Conservation (phyloP, 805 yeast genomes). For the Starmerella bacillaris region DNA sequence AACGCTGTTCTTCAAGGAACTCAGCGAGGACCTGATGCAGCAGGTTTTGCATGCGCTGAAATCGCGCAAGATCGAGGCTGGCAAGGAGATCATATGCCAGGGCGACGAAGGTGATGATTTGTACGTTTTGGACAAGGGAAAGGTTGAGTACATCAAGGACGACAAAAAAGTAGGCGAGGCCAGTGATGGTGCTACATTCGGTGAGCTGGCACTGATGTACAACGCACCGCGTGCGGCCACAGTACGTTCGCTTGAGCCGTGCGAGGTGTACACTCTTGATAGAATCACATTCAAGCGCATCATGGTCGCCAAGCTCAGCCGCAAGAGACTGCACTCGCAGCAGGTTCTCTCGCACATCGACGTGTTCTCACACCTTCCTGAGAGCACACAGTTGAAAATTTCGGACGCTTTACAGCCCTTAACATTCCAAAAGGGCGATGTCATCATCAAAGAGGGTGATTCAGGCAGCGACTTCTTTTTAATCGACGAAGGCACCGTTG, state of each 20-base stretch:
- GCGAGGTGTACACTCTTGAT: constrained; percentile 81
- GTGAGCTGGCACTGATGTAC: constrained; percentile 94
- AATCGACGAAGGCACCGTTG: constrained; percentile 67
- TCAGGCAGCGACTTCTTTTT: constrained; percentile 57
- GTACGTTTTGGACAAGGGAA: constrained; percentile 69
- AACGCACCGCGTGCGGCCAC: constrained; percentile 97
- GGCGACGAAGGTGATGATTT: constrained; percentile 93
- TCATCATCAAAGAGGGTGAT: constrained; percentile 74
- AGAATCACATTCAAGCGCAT: constrained; percentile 84
- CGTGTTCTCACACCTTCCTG: constrained; percentile 50
- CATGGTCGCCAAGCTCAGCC: constrained; percentile 73
- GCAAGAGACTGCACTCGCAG: constrained; percentile 80
- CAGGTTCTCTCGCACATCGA: constrained; percentile 74
- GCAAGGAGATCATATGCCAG: constrained; percentile 57
- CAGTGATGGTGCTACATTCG: constrained; percentile 82
- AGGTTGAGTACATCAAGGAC: constrained; percentile 63
- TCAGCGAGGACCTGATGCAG: constrained; percentile 59
- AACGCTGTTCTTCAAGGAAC: constrained; percentile 68
- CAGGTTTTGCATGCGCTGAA: constrained; percentile 72
- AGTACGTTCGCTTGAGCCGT: constrained; percentile 52
- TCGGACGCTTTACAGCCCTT: constrained; percentile 88
- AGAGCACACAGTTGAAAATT: constrained; percentile 71
- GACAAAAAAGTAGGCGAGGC: constrained; percentile 51
- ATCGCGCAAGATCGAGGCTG: constrained; percentile 44
- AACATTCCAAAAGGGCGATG: constrained; percentile 48